These are phyloP conservation scores for Debaryomyces hansenii DNA, from an alignment of 805 yeast genomes.

Conservation along the genomic window DNA sequence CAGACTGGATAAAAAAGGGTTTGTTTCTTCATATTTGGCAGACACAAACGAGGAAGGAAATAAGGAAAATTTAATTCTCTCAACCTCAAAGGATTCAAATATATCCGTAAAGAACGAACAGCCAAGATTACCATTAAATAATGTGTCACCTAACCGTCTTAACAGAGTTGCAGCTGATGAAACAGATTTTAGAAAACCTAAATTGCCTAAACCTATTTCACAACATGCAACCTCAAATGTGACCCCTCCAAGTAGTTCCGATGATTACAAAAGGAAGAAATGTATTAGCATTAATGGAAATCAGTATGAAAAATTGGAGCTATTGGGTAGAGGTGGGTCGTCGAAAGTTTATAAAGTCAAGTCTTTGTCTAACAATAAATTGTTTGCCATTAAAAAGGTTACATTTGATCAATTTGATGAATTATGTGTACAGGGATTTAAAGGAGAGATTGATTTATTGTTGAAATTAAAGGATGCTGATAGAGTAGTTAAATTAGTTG, in stretches of 20 bases:
- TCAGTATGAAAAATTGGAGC: slow-evolving; percentile 71
- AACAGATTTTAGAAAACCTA: slow-evolving; percentile 37
- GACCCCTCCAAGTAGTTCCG: slow-evolving; percentile 5
- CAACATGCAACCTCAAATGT: not conserved
- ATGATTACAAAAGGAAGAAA: slow-evolving; percentile 24
- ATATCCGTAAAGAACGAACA: not conserved
- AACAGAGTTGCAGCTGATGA: slow-evolving; percentile 11
- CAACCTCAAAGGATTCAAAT: not conserved
- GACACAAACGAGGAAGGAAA: not conserved
- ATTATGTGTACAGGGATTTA: slow-evolving; percentile 70
- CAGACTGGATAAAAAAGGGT: not conserved
- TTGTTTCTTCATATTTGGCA: not conserved
- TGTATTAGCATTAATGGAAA: slow-evolving; percentile 49
- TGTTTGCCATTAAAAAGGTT: slow-evolving; percentile 81
- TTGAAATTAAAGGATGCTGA: slow-evolving; percentile 55
- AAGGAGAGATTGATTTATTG: slow-evolving; percentile 84
- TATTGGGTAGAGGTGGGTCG: slow-evolving; percentile 88
- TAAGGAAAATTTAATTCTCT: not conserved
- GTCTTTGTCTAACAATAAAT: slow-evolving; percentile 47
- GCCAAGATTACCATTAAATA: slow-evolving; percentile 17
- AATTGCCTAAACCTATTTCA: slow-evolving; percentile 16
- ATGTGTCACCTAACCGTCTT: slow-evolving; percentile 12
- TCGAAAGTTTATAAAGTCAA: slow-evolving; percentile 86
- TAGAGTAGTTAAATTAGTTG: slow-evolving; percentile 78
- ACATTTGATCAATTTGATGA: slow-evolving; percentile 80